Evolutionary conservation across 1,284 basidiomycete genomes (phyloP).

Genomic region (Pascua guehoae): DNA sequence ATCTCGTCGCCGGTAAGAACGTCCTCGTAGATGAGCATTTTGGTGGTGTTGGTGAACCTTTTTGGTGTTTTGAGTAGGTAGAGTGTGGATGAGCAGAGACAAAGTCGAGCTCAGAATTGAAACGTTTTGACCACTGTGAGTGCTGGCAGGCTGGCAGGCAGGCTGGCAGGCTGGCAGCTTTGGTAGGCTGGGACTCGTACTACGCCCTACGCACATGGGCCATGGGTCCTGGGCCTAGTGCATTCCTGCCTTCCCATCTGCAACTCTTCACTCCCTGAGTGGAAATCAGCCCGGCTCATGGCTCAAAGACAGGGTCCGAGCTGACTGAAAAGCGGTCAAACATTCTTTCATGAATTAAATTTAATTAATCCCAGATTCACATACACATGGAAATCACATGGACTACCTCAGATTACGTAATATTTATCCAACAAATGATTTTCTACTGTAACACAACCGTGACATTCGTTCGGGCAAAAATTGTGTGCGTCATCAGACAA

Average conservation of each 20-base stretch:
- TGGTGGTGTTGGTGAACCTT: slow-evolving; percentile 6
- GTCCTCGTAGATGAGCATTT: slow-evolving; percentile 50
- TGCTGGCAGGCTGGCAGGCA: too few relatives aligned
- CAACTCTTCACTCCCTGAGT: not conserved
- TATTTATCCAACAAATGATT: too few relatives aligned
- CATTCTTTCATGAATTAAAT: not conserved
- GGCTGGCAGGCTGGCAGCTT: too few relatives aligned
- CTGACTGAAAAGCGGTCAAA: not conserved
- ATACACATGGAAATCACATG: not conserved
- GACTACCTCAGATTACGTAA: not conserved
- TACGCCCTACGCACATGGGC: too few relatives aligned
- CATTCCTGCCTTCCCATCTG: too few relatives aligned
- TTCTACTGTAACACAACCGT: too few relatives aligned
- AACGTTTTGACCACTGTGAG: slow-evolving; percentile 1
- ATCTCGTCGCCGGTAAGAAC: slow-evolving; percentile 83
- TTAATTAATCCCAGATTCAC: not conserved
- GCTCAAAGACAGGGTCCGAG: not conserved
- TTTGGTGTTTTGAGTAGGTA: slow-evolving; percentile 14
- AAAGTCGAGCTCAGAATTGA: slow-evolving; percentile 2
- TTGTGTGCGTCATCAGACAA: too few relatives aligned
- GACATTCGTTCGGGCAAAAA: too few relatives aligned
- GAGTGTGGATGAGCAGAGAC: slow-evolving; percentile 4
- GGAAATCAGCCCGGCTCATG: not conserved
- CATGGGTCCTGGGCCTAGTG: too few relatives aligned
- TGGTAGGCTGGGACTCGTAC: not conserved